Conservation (phyloP, 2,329 filamentous ascomycete genomes). For the Trichoderma sp. region DNA sequence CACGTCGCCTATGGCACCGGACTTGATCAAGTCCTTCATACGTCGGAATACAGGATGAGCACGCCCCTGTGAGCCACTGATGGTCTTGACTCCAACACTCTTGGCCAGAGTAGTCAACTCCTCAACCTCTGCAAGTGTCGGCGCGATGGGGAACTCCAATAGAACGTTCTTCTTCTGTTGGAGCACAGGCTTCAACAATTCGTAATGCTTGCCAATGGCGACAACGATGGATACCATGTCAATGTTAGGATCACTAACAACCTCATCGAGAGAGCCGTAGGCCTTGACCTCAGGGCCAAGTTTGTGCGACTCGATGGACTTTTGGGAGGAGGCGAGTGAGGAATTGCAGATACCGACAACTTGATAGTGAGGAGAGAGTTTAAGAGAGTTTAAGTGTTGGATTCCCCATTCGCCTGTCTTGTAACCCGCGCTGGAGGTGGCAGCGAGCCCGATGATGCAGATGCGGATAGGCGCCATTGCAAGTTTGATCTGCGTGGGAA, state of each 20-base stretch:
- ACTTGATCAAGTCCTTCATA: background rate
- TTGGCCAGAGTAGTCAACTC: background rate
- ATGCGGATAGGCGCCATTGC: slow-evolving; percentile 10
- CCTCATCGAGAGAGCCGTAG: slow-evolving; percentile 1
- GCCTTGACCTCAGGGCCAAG: slow-evolving; percentile 5
- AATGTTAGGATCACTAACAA: background rate
- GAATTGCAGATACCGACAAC: slow-evolving; percentile 6
- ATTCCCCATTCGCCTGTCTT: slow-evolving; percentile 10
- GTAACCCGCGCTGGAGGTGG: background rate
- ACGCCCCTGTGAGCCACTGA: slow-evolving; percentile 4
- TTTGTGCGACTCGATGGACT: slow-evolving; percentile 4
- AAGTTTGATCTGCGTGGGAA: background rate
- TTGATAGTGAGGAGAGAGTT: background rate
- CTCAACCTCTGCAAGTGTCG: slow-evolving; percentile 4
- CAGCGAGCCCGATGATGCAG: slow-evolving; percentile 9
- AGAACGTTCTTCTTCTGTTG: slow-evolving; percentile 2
- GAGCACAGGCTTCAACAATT: slow-evolving; percentile 1
- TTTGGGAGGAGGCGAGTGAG: background rate
- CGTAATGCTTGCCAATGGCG: slow-evolving; percentile 7
- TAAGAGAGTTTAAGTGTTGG: background rate
- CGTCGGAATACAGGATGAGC: background rate
- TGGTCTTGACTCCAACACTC: background rate
- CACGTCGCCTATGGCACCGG: background rate
- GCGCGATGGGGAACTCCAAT: slow-evolving; percentile 1
- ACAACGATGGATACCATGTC: slow-evolving; percentile 3